phyloP scores from a whole-genome alignment of 306 rosid genomes.

The Vigna mungo region DNA sequence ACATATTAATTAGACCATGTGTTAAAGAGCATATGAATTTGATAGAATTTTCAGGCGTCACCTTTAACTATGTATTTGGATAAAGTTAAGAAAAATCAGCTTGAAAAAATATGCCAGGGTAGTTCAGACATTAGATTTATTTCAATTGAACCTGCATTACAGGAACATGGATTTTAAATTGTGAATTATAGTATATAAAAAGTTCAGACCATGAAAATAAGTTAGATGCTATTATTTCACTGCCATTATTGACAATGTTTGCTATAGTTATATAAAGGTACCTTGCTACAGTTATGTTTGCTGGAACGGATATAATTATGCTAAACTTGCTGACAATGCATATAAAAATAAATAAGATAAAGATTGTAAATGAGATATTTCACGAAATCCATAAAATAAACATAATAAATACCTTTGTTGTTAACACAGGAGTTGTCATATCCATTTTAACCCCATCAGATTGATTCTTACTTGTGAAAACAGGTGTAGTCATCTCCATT shows the following conservation, averaged over 20 bases:
- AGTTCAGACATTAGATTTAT: constrained; percentile 19
- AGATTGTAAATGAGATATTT: constrained; percentile 17
- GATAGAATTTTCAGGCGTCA: constrained; percentile 1
- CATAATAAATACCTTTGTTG: constrained; percentile 74
- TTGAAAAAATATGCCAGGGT: constrained; percentile 14
- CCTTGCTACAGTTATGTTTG: constrained; percentile 16
- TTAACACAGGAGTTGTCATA: constrained; percentile 91
- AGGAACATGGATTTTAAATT: constrained; percentile 2
- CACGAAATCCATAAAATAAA: constrained; percentile 37
- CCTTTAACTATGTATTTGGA: neutral
- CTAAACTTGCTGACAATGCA: constrained; percentile 12
- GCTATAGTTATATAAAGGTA: neutral
- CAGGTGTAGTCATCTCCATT: constrained; percentile 98
- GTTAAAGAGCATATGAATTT: neutral
- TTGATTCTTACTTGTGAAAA: constrained; percentile 69
- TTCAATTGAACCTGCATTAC: constrained; percentile 18
- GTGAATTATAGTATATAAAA: constrained; percentile 32
- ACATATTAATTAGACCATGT: constrained; percentile 7
- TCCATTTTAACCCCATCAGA: constrained; percentile 87
- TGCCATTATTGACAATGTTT: neutral
- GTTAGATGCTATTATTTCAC: constrained; percentile 25
- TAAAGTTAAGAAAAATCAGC: constrained; percentile 10
- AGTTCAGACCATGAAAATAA: constrained; percentile 28
- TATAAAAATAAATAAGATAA: constrained; percentile 11
- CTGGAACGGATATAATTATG: neutral